phyloP scores from a whole-genome alignment of 192 early-diverging fungal genomes.

The Phlyctochytrium bullatum region DNA sequence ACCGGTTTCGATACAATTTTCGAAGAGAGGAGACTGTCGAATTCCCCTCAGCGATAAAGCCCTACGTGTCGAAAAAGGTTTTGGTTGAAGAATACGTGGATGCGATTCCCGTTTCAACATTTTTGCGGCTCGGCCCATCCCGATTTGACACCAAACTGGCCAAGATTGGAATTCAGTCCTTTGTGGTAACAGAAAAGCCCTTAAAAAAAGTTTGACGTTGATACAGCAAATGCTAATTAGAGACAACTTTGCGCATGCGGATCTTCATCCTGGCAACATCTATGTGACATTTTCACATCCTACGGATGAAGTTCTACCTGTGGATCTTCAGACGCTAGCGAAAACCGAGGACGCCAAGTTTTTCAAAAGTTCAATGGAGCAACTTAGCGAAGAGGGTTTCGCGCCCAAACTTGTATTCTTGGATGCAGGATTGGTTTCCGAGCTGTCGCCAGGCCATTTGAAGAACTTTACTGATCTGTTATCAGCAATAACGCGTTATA shows the following conservation, averaged over 20 bases:
- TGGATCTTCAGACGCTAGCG: not conserved
- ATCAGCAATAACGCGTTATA: constrained; percentile 79
- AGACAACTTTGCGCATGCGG: constrained; percentile 94
- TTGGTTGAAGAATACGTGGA: constrained; percentile 83
- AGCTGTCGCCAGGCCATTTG: constrained; percentile 69
- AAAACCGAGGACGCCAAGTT: not conserved
- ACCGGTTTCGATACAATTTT: constrained; percentile 47
- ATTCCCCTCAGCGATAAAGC: constrained; percentile 68
- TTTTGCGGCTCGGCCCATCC: constrained; percentile 53
- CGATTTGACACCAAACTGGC: constrained; percentile 74
- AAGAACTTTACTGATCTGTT: constrained; percentile 92
- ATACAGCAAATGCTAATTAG: constrained; percentile 89
- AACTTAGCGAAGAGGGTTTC: constrained; percentile 67
- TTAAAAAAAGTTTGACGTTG: constrained; percentile 24
- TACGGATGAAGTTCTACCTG: not conserved
- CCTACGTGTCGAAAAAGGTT: constrained; percentile 57
- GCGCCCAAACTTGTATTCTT: constrained; percentile 77
- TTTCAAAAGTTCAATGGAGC: constrained; percentile 37
- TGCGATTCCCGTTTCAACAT: constrained; percentile 71
- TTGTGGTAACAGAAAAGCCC: constrained; percentile 47
- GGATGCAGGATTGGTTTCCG: constrained; percentile 88
- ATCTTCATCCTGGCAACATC: constrained; percentile 93
- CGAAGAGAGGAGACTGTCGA: not conserved
- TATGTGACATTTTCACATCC: constrained; percentile 65
- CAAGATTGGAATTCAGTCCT: constrained; percentile 75